Conservation (phyloP, 2,329 filamentous ascomycete species). For the Conoideocrella luteorostrata region DNA sequence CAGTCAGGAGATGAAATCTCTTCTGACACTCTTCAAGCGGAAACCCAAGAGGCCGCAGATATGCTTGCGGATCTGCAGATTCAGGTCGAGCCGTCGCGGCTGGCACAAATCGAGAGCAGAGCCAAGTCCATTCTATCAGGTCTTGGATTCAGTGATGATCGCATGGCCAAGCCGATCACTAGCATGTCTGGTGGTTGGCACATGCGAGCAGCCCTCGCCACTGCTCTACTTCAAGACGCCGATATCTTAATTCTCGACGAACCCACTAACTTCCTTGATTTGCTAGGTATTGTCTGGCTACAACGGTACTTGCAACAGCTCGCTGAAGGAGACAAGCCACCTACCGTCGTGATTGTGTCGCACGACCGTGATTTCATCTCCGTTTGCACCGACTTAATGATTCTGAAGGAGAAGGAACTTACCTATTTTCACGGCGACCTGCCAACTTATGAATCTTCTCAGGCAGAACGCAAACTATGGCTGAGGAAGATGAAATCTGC, state of each 20-base stretch:
- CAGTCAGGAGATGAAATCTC: constrained; percentile 52
- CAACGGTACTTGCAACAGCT: constrained; percentile 62
- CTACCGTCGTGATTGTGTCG: constrained; percentile 71
- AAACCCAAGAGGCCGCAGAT: constrained; percentile 64
- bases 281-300: constrained; percentile 80
- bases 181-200: constrained; percentile 73
- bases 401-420: constrained; percentile 65
- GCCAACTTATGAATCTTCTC: constrained; percentile 62
- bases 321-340: constrained; percentile 43
- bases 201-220: constrained; percentile 62
- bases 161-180: constrained; percentile 52
- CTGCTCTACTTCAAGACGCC: constrained; percentile 61
- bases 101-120: constrained; percentile 57
- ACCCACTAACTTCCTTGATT: constrained; percentile 80
- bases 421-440: constrained; percentile 72
- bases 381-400: constrained; percentile 68
- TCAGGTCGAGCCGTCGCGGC: constrained; percentile 58
- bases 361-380: constrained; percentile 80
- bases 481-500: constrained; percentile 73
- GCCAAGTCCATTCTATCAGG: constrained; percentile 62
- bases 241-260: constrained; percentile 81
- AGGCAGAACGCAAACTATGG: constrained; percentile 60
- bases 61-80: constrained; percentile 63
- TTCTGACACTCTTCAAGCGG: constrained; percentile 48
- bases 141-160: constrained; percentile 62